Evolutionary conservation across 257 asterid genomes (phyloP), one percentile per base, ranked within the genome.

Genomic region (Ophiorrhiza pumila): DNA sequence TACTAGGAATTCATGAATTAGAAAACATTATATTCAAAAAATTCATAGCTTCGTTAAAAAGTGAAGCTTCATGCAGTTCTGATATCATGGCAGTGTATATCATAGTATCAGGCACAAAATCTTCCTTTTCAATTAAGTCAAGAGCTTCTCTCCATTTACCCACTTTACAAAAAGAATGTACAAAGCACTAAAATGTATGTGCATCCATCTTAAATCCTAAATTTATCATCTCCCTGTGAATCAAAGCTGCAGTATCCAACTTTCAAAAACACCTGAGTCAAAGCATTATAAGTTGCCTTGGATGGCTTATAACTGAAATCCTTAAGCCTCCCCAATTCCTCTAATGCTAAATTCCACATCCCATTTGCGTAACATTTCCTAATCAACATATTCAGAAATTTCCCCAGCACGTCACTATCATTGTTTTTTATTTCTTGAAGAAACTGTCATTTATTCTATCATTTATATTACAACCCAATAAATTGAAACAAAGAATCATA

Each of bases 41-140:
- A 65, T 91, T 91, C 99, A 94, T 91, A 70, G 97, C 97, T 85
- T 91, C 99, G 75, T 87, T 96, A 76, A 94, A 94, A 78, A 86
- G 80, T 14, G 96, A 94, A 67, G 91, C 97, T 85, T 94, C 97
- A 29, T 97, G 91, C 78, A 94, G 83, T 65, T 97, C 99, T 65
- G 74, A 80, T 60, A 94, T 94, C 99, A 94, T 91, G 67, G 79
- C 78, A 7, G 99, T 94, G 77, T 91, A 94, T 11, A 90, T 76
- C 63, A 86, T 69, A 25, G 97, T 88, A 85, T 94, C 93, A 0
- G 97, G 90, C 73, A 80, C 87, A 80, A 80, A 83, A 71, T 83
- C 97, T 80, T 91, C 99, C 83, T 81, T 89, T 76, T 90, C 97
- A n/a, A 94, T 87, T 81, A 91, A 79, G 82, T 78, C 88, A 45